phyloP scores from a whole-genome alignment of 2,329 filamentous ascomycete genomes.

The Claviceps paspali region DNA sequence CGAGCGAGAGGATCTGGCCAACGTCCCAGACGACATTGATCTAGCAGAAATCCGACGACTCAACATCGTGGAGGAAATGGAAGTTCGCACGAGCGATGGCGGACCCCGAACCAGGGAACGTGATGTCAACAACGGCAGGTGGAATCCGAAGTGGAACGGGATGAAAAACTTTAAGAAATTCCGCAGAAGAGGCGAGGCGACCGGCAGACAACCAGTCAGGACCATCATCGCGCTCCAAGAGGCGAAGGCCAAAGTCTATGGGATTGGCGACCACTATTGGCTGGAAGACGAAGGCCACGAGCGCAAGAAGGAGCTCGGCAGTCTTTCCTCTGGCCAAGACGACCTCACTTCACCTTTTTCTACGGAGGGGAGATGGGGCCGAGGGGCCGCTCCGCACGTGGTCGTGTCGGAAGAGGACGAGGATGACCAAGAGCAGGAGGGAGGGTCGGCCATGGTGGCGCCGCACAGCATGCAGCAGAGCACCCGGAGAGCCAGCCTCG shows the following conservation, averaged over 20 bases:
- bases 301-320: conserved; percentile 11
- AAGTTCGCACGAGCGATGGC: conserved; percentile 32
- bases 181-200: conserved; percentile 36
- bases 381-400: conserved; percentile 9
- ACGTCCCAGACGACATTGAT: conserved; percentile 47
- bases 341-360: too few species aligned
- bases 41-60: conserved; percentile 58
- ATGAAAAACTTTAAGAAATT: conserved; percentile 95
- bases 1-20: conserved; percentile 38
- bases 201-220: conserved; percentile 26
- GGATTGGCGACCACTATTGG: conserved; percentile 66
- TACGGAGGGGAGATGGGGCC: too few species aligned
- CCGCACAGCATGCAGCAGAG: conserved; percentile 1
- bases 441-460: neutral
- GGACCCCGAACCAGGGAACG: conserved; percentile 25
- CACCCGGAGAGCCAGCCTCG: conserved; percentile 5
- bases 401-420: conserved; percentile 21
- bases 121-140: conserved; percentile 42
- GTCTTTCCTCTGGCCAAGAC: neutral
- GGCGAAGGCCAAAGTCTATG: conserved; percentile 54
- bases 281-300: conserved; percentile 34
- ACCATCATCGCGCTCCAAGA: conserved; percentile 59
- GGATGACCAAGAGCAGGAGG: conserved; percentile 4
- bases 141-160: conserved; percentile 86
- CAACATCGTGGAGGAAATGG: conserved; percentile 63